Percentiles rank a stretch among this genome's conserved stretches.
Evolutionary conservation across 2,329 filamentous ascomycete genomes (phyloP).

Genomic region (Ascomycota sp.): DNA sequence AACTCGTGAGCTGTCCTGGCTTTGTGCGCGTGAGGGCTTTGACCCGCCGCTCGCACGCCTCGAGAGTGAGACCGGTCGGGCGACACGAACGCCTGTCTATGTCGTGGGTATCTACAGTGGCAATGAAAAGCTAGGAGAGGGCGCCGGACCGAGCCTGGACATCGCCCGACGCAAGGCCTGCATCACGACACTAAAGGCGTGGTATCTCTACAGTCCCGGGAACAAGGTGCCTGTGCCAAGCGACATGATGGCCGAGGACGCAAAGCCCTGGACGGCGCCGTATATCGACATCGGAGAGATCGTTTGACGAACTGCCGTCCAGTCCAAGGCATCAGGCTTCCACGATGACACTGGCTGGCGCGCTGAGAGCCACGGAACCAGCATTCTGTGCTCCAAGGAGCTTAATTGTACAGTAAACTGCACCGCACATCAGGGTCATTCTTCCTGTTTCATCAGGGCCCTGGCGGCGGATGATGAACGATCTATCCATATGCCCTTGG

Average conservation of each 20-base stretch:
- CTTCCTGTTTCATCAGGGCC: no score
- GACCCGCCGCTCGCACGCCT: slow-evolving; percentile 71
- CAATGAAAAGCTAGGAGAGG: slow-evolving; percentile 79
- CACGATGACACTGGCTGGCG: no score
- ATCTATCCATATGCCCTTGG: no score
- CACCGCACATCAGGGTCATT: no score
- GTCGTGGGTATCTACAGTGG: slow-evolving; percentile 90
- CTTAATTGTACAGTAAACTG: no score
- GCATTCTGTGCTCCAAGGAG: no score
- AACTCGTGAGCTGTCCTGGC: slow-evolving; percentile 58
- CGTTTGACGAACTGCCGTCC: slow-evolving; percentile 18
- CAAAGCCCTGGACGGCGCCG: slow-evolving; percentile 43
- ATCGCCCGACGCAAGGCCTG: slow-evolving; percentile 62
- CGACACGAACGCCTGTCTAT: slow-evolving; percentile 71
- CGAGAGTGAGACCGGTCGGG: slow-evolving; percentile 74
- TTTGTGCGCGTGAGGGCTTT: slow-evolving; percentile 82
- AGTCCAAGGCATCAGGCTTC: background rate
- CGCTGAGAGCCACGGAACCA: no score
- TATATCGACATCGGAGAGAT: slow-evolving; percentile 55
- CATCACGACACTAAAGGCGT: slow-evolving; percentile 71
- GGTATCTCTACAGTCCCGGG: slow-evolving; percentile 85
- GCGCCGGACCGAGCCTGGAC: slow-evolving; percentile 56
- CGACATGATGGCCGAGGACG: slow-evolving; percentile 42
- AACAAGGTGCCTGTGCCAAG: slow-evolving; percentile 44
- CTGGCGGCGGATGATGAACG: no score